Conservation (phyloP, 495 filamentous ascomycete species). For the Aspergillus avenaceus region DNA sequence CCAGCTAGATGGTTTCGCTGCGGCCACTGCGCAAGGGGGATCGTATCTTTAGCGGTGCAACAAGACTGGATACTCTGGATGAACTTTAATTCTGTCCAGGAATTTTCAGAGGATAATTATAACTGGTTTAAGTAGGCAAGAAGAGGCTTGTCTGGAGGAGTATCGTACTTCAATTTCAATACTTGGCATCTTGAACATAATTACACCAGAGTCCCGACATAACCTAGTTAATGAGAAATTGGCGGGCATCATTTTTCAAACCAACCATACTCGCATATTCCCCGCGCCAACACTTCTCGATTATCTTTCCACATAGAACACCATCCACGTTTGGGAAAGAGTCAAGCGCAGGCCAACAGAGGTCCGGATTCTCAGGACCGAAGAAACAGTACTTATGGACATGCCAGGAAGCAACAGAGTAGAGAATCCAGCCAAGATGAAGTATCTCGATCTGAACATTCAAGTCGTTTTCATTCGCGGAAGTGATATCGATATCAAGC, state of each 20-base stretch:
- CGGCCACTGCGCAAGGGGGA: too few relatives aligned
- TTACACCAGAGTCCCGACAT: too few relatives aligned
- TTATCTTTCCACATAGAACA: slow-evolving; percentile 12
- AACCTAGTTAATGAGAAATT: slow-evolving; percentile 2
- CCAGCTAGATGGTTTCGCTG: too few relatives aligned
- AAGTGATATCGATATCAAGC: slow-evolving; percentile 13
- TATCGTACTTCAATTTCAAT: too few relatives aligned
- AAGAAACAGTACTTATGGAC: slow-evolving; percentile 20
- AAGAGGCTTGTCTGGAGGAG: too few relatives aligned
- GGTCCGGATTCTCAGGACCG: slow-evolving; percentile 10
- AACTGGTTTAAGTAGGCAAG: too few relatives aligned
- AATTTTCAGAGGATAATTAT: too few relatives aligned
- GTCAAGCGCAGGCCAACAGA: slow-evolving; percentile 9
- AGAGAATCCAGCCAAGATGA: slow-evolving; percentile 17
- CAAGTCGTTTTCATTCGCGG: slow-evolving; percentile 10
- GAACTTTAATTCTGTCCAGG: too few relatives aligned
- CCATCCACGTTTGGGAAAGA: slow-evolving; percentile 15
- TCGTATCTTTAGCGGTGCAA: too few relatives aligned
- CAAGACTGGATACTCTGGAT: too few relatives aligned
- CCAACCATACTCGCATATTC: slow-evolving; percentile 13
- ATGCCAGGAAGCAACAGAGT: slow-evolving; percentile 16
- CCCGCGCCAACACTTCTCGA: slow-evolving; percentile 15
- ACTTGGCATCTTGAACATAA: too few relatives aligned
- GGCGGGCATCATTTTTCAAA: slow-evolving; percentile 6
- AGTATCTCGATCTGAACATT: slow-evolving; percentile 17